Percentiles rank a stretch among this genome's conserved stretches.
These are phyloP conservation scores for Heritiera littoralis DNA, from an alignment of 345 rosid genomes.

Conservation along the genomic window DNA sequence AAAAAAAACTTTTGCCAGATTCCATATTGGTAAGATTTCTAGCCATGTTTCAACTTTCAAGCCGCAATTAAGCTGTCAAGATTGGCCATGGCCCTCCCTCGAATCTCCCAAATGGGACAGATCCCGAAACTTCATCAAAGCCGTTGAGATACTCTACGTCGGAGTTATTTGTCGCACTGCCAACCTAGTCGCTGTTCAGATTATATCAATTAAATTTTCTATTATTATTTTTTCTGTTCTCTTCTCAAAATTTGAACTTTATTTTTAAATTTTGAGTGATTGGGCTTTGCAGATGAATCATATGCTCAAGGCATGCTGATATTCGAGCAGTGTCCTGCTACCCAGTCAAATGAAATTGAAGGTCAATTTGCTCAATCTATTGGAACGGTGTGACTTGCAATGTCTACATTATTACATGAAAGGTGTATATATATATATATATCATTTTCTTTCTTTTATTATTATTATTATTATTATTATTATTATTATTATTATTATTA, in stretches of 20 bases:
- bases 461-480: neutral
- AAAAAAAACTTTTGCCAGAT: too few relatives aligned
- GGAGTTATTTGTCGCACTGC: constrained; percentile 41
- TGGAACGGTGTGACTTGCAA: constrained; percentile 73
- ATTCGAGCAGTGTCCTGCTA: constrained; percentile 74
- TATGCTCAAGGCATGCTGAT: constrained; percentile 78
- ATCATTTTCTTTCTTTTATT: neutral
- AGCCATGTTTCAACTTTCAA: constrained; percentile 19
- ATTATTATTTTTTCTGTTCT: neutral
- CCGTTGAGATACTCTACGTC: constrained; percentile 51
- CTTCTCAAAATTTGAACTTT: constrained; percentile 12
- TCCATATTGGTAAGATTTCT: constrained; percentile 11
- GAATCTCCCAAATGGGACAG: constrained; percentile 22
- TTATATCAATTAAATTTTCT: neutral
- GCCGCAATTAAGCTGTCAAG: constrained; percentile 38
- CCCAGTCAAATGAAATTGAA: constrained; percentile 47
- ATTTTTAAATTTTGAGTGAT: neutral
- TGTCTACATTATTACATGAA: constrained; percentile 68
- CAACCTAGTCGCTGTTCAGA: constrained; percentile 64
- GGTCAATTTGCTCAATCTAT: constrained; percentile 51
- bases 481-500: too few relatives aligned
- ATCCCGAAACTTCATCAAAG: constrained; percentile 4
- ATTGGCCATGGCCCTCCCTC: constrained; percentile 25
- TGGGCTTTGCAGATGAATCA: constrained; percentile 53
- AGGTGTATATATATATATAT: constrained; percentile 57